phyloP scores from a whole-genome alignment of 2,329 filamentous ascomycete genomes.

The Botryotinia calthae region DNA sequence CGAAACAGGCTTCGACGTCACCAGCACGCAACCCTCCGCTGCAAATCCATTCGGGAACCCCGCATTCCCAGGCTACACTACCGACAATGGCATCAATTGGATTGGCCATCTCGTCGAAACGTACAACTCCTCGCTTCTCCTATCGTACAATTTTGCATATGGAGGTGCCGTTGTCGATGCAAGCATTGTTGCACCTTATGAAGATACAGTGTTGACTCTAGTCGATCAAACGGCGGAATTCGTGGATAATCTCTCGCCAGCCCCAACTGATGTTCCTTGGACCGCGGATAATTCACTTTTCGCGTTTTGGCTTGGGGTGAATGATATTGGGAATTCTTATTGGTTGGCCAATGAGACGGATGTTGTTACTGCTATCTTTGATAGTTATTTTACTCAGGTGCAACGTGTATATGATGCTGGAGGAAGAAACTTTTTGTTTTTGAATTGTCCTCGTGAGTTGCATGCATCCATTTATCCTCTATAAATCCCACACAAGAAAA shows the following conservation, averaged over 20 bases:
- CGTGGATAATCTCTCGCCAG: conserved; percentile 38
- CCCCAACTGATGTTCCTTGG: conserved; percentile 42
- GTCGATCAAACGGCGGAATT: conserved; percentile 42
- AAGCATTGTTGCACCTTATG: conserved; percentile 33
- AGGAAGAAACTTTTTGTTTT: conserved; percentile 48
- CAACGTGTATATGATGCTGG: conserved; percentile 47
- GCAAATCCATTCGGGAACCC: conserved; percentile 40
- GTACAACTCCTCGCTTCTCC: conserved; percentile 44
- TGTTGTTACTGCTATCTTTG: conserved; percentile 42
- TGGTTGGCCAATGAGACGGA: conserved; percentile 36
- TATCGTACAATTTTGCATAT: conserved; percentile 50
- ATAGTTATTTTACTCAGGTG: conserved; percentile 45
- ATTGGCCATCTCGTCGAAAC: conserved; percentile 45
- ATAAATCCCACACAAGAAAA: neutral
- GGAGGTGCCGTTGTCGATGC: conserved; percentile 41
- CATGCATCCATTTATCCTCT: neutral
- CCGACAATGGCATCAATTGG: conserved; percentile 38
- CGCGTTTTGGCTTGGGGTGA: conserved; percentile 52
- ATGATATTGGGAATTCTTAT: conserved; percentile 50
- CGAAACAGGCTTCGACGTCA: conserved; percentile 38
- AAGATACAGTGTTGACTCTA: conserved; percentile 36
- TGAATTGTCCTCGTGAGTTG: conserved; percentile 45
- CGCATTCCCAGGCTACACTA: conserved; percentile 38
- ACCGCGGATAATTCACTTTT: conserved; percentile 43
- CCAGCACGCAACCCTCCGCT: conserved; percentile 33